Evolutionary conservation across 495 filamentous ascomycete genomes (phyloP), one percentile per base, ranked within the genome.

Genomic region (Hypoxylon trugodes): DNA sequence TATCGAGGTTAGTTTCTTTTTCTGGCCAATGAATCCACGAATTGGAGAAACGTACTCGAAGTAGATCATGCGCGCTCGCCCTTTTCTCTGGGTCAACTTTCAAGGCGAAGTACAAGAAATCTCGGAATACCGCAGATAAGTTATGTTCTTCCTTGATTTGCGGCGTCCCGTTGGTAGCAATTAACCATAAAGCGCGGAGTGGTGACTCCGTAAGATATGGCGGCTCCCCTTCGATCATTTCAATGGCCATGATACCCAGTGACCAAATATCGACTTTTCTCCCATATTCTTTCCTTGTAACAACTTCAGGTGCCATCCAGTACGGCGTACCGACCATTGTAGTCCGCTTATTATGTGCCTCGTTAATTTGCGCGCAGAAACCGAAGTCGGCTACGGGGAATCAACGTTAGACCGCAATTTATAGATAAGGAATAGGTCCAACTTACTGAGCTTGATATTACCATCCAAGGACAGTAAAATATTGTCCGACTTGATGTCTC

Each of bases 301-400:
- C 95, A 15, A 98, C 93, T 74, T 98, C 95, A 3, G 95, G 95
- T 2, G 95, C 95, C 95, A 98, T 98, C 95, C 95, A 98, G 73
- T 98, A 98, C 1, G 95, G 95, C 16, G 95, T 98, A 18, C 95
- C 95, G 51, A 98, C 95, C 95, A 98, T 98, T 3, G 95, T 98
- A 19, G 95, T 98, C 28, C 95, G 89, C 82, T 98, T 98, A 75
- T 91, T 93, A 40, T 97, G 93, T 36, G 90, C 87, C 66, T 98
- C 94, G 73, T 97, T 97, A 80, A 98, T 97, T 77, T 97, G 93
- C 12, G 95, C 95, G 76, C 95, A 98, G 79, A 98, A 98, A 16
- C 95, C 95, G 73, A 98, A 98, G 81, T 98, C 95, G 71, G 95
- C 94, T 96, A 61, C 18, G 32, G 30, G 38, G 53, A 28, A 24